Base-by-base conservation (phyloP, 129 eudicot species). In the Sambucus nigra region DNA sequence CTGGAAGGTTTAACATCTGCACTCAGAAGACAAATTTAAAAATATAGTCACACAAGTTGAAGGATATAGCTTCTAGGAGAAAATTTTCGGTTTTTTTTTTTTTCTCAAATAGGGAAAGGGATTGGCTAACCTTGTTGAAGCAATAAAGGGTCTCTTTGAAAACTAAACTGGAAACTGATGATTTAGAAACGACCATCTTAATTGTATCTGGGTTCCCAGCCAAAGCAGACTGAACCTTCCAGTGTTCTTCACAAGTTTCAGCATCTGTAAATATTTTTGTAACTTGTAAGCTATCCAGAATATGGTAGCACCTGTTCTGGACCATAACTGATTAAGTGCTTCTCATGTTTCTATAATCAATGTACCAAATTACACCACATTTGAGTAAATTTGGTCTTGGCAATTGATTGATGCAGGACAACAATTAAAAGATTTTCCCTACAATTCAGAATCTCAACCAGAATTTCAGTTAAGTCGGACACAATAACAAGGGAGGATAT, bases 241-340 rank as follows among this genome's bases (percentile, higher is more conserved):
- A 86, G 68, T 86, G 95, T 47, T 65, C 73, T 66, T 78, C 76
- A 73, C 95, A 86, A 18, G 73, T 59, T 60, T 75, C 87, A 57
- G 76, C 54, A 29, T 79, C 87, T 81, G 72, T 60, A 55, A 39
- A 18, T 14, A 49, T 21, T 25, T 35, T 47, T n/a, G n/a, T n/a
- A n/a, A n/a, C n/a, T 52, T 68, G 42, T 50, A 33, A 49, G 66
- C 63, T 21, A 65, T 24, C 51, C 14, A 27, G 18, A 17, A 55
- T 1, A 23, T 58, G 18, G 39, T 47, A 16, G 29, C 18, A 41
- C 46, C 14, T 46, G 14, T 21, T 63, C 44, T 25, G 48, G 61
- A 59, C 38, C 12, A 16, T 28, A 68, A 18, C 54, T 40, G 51
- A 65, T 27, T 25, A 57, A 49, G 29, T 56, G 28, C 23, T 38